Percentiles rank a stretch among this genome's conserved stretches.
phyloP scores from a whole-genome alignment of 2,329 filamentous ascomycete species.

The Talaromyces sp. region DNA sequence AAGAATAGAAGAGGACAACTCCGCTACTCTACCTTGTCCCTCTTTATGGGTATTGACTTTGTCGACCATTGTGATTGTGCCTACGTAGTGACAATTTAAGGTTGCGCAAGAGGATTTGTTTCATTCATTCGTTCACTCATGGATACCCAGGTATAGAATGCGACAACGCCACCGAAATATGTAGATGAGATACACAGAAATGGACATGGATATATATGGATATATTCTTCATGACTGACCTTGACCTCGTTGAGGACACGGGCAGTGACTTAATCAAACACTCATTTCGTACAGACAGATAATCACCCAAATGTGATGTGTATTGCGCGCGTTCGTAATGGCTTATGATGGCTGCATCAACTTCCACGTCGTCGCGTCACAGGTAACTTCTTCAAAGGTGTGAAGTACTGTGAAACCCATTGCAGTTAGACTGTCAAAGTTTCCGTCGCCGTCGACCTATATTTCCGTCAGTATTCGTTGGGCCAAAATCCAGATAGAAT shows the following conservation, averaged over 20 bases:
- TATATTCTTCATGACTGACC: background rate
- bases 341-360: slow-evolving; percentile 44
- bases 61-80: too few relatives aligned
- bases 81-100: too few relatives aligned
- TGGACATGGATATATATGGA: background rate
- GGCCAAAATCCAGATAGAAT: background rate
- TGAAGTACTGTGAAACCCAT: slow-evolving; percentile 80
- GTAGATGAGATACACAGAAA: slow-evolving; percentile 1
- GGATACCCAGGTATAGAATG: background rate
- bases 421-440: slow-evolving; percentile 67
- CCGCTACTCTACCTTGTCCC: too few relatives aligned
- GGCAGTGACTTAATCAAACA: background rate
- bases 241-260: background rate
- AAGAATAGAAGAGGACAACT: too few relatives aligned
- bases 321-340: background rate
- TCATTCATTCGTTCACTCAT: slow-evolving; percentile 3
- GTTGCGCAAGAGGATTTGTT: background rate
- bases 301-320: background rate
- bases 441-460: slow-evolving; percentile 68
- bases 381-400: slow-evolving; percentile 77
- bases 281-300: background rate
- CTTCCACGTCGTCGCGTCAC: slow-evolving; percentile 61
- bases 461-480: background rate
- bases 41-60: too few relatives aligned
- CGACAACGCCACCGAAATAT: background rate